phyloP scores from a whole-genome alignment of 768 basidiomycete genomes.

The Arthromyces matolae region DNA sequence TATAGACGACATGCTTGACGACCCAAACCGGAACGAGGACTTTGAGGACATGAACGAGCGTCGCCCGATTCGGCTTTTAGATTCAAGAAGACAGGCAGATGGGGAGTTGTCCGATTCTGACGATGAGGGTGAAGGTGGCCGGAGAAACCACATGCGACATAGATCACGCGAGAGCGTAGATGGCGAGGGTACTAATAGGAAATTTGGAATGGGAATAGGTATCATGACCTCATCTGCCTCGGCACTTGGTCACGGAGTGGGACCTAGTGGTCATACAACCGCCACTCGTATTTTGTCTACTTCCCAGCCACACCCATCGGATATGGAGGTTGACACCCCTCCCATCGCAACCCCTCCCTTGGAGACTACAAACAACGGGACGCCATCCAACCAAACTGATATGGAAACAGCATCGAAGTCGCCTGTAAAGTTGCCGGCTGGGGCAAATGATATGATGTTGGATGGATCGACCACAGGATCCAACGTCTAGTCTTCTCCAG shows the following conservation, averaged over 20 bases:
- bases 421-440: slow-evolving; percentile 4
- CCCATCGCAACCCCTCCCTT: slow-evolving; percentile 23
- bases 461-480: slow-evolving; percentile 16
- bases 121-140: slow-evolving; percentile 90
- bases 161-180: slow-evolving; percentile 49
- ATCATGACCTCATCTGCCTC: slow-evolving; percentile 62
- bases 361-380: slow-evolving; percentile 10
- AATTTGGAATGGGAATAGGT: slow-evolving; percentile 66
- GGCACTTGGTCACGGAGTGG: slow-evolving; percentile 63
- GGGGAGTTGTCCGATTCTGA: slow-evolving; percentile 96
- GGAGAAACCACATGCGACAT: slow-evolving; percentile 64
- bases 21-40: slow-evolving; percentile 80
- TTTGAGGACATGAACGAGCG: slow-evolving; percentile 73
- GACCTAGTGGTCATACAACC: slow-evolving; percentile 70
- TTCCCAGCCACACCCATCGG: slow-evolving; percentile 20
- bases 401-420: neutral
- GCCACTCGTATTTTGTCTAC: slow-evolving; percentile 41
- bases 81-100: slow-evolving; percentile 78
- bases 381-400: neutral
- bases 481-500: slow-evolving; percentile 7
- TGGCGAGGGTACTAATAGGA: slow-evolving; percentile 40
- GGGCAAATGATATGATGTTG: slow-evolving; percentile 20
- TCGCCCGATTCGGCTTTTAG: slow-evolving; percentile 71
- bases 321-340: slow-evolving; percentile 44
- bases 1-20: slow-evolving; percentile 82